These are phyloP conservation scores for Monascus purpureus DNA, from an alignment of 495 filamentous ascomycete species.

Conservation along the genomic window DNA sequence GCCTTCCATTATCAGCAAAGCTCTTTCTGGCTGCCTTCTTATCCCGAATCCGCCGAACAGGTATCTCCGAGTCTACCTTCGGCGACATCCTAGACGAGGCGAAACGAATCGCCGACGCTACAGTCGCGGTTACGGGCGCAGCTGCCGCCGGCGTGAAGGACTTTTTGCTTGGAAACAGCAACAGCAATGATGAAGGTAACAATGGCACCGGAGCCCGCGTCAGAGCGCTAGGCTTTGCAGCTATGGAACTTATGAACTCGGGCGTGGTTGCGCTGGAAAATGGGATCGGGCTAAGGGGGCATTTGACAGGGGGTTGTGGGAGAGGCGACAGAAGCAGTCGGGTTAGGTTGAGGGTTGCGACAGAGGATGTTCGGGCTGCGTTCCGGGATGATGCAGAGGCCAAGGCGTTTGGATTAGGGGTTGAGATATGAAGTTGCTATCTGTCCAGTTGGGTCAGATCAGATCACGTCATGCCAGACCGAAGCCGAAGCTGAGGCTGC, in stretches of 20 bases:
- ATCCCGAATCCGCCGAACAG: constrained; percentile 64
- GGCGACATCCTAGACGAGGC: constrained; percentile 91
- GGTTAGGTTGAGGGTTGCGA: constrained; percentile 68
- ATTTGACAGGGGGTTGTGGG: constrained; percentile 22
- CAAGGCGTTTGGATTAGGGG: constrained; percentile 47
- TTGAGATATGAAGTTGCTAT: constrained; percentile 15
- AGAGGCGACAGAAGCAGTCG: constrained; percentile 75
- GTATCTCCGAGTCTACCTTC: constrained; percentile 72
- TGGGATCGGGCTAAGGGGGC: constrained; percentile 16
- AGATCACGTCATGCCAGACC: too few species aligned
- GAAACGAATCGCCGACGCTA: constrained; percentile 50
- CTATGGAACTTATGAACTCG: constrained; percentile 70
- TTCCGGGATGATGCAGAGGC: constrained; percentile 82
- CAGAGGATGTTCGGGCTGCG: constrained; percentile 80
- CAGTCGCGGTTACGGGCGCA: constrained; percentile 31
- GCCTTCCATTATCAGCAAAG: constrained; percentile 67
- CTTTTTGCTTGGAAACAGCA: constrained; percentile 26
- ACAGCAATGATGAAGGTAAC: too few species aligned
- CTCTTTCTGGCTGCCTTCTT: constrained; percentile 73
- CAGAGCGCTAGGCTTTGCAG: constrained; percentile 53
- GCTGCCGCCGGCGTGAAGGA: constrained; percentile 27
- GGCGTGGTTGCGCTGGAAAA: constrained; percentile 75
- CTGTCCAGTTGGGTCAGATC: too few species aligned
- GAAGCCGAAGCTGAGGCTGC: too few species aligned
- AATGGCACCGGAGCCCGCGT: constrained; percentile 38